Base-by-base conservation (phyloP, 2,329 filamentous ascomycete species). In the Fusarium nanum region DNA sequence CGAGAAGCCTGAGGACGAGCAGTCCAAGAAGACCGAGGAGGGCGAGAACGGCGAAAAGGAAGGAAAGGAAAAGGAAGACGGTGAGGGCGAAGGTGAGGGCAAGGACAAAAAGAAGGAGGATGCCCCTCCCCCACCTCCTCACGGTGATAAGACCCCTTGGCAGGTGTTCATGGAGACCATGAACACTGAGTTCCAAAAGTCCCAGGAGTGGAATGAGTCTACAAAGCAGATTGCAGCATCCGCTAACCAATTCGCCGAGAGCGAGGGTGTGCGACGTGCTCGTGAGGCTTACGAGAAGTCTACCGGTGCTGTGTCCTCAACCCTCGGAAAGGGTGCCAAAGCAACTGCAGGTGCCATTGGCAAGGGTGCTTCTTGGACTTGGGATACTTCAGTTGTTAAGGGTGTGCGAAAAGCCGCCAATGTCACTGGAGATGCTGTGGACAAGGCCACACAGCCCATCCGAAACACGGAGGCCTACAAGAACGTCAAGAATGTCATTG, bases 101-200 rank as follows among this genome's bases (percentile, higher is more conserved):
- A 71, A 89, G 68, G 81, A 87, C 64, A 83, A 88, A 77, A 86
- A 91, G 78, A 86, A 90, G 78, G 88, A 93, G 75, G 89, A 93
- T 66, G 81, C 88, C 28, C 91, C 94, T 14, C 93, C 95, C 23
- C 95, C 94, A 16, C 95, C 96, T n/a, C 95, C 94, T 22, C 96
- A 99, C 78, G 96, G 96, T 66, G 94, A 97, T 83, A 99, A 99
- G 86, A 96, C 95, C 5, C 96, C 96, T 56, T 98, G 96, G 94
- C 93, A 98, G 80, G 96, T 99, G 32, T 99, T 99, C 84, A 93
- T 93, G 77, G 96, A 99, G 78, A 99, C 96, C n/a, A 89, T 99
- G 82, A 89, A 93, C 80, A 87, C 86, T 60, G 96, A 99, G 82
- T 97, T 99, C 83, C 94, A 98, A 81, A 92, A 93, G 55, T 98